Base-by-base conservation (phyloP, 2,329 filamentous ascomycete species). In the Paecilomyces formosus region DNA sequence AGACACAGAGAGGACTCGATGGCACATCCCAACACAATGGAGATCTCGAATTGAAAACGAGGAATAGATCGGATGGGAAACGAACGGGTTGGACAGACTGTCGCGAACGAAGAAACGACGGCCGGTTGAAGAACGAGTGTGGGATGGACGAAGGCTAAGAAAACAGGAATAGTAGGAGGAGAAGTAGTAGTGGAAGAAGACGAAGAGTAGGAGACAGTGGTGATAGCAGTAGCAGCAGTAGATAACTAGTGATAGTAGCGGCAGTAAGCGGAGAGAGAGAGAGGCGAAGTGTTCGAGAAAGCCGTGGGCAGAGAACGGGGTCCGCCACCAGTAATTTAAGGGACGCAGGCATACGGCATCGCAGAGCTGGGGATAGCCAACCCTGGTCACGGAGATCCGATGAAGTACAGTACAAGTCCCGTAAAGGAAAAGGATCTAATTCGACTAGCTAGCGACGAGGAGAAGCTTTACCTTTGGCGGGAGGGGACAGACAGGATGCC, bases 41-140 rank as follows among this genome's bases (percentile, higher is more conserved):
- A 15, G 18, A 18, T 6, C 39, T 6, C 39, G 13, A n/a, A 45
- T 18, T 18, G 39, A 45, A 18, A 45, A 5, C 15, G 18, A 45
- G 15, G 13, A 31, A 55, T 55, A 45, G 45, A 55, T 45, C 35
- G 54, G 51, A 53, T 54, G 51, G 50, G 53, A 39, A 51, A 51
- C 49, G 51, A 53, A 54, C 51, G 35, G 35, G 39, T 57, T 49
- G 49, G 51, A 15, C 55, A 31, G 39, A 55, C 21, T 31, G 55
- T 45, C 3, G 18, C 39, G 39, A n/a, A 45, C 39, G 49, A 33
- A 31, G 24, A 45, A 13, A 31, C 18, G 18, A 31, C 18, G 53
- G 22, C 49, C 30, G 30, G 53, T 55, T 24, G 56, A 22, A 31
- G 39, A 26, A 18, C 55, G 55, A 26, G 33, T 22, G 49, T 26